A percentile compares a stretch with the other conserved stretches of the same genome.
Conservation (phyloP, 108 stramenopile species). For the Skeletonema grethae region DNA sequence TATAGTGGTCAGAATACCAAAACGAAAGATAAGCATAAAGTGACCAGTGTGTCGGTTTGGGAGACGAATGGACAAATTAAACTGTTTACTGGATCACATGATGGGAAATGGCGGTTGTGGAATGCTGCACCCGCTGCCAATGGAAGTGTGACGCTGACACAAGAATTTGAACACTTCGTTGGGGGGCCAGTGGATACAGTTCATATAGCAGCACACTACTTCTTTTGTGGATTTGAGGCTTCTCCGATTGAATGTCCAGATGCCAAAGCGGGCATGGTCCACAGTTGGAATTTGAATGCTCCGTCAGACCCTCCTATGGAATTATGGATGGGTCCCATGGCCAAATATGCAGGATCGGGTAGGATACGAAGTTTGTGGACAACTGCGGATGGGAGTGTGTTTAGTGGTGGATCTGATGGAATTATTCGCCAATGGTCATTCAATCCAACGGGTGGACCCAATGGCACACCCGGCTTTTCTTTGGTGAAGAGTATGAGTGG, state of each 20-base stretch:
- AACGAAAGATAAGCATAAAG: constrained; percentile 46
- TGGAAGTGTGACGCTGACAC: constrained; percentile 47
- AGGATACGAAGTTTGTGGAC: constrained; percentile 55
- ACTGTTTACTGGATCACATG: constrained; percentile 81
- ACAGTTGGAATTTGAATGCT: constrained; percentile 78
- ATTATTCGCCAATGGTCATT: constrained; percentile 76
- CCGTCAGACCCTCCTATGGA: constrained; percentile 80
- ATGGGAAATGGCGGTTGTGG: constrained; percentile 90
- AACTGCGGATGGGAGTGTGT: constrained; percentile 56
- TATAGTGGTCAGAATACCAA: constrained; percentile 15
- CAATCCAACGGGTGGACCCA: constrained; percentile 34
- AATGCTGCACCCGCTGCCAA: constrained; percentile 44
- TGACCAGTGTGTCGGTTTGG: constrained; percentile 79
- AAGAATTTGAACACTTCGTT: constrained; percentile 83
- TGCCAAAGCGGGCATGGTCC: constrained; percentile 78
- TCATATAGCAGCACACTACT: constrained; percentile 60
- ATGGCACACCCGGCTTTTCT: constrained; percentile 56
- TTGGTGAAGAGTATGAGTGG: constrained; percentile 62
- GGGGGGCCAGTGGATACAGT: constrained; percentile 73
- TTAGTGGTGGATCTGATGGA: constrained; percentile 69
- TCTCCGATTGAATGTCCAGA: constrained; percentile 49
- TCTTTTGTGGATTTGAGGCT: constrained; percentile 84
- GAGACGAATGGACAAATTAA: constrained; percentile 73
- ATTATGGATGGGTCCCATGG: constrained; percentile 64
- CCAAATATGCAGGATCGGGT: constrained; percentile 75